Base-by-base conservation (phyloP, 2,329 filamentous ascomycete species). In the Elsinoe arachidis region DNA sequence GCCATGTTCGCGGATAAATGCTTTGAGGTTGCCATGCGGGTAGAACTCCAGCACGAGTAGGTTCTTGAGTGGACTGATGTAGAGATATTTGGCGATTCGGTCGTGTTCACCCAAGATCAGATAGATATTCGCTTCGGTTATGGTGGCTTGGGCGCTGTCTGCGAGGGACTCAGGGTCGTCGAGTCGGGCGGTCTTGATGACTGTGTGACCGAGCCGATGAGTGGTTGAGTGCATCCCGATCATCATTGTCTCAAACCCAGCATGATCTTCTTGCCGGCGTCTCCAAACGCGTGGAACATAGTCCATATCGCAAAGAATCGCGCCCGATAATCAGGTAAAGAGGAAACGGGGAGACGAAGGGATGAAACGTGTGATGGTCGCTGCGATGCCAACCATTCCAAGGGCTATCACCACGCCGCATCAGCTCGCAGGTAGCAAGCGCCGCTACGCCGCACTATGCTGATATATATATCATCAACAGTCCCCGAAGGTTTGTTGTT, bases 61-160 rank as follows among this genome's bases (percentile, higher is more conserved):
- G 17, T 43, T 43, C 4, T 43, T 21, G 39, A 43, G n/a, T 4
- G 43, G 35, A 35, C 41, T 35, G 33, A 57, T 59, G 33, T 54
- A 59, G 2, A 60, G 10, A n/a, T 44, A 57, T 14, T 60, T 39
- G 2, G 57, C 53, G 43, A 58, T 60, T 5, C 55, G 57, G 17
- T 30, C 34, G 35, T 60, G 57, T 43, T 53, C 35, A 6, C 51
- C 52, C 14, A 60, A 53, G 15, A 59, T 60, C 7, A 26, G 52
- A 49, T 60, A 60, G 10, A 60, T 26, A 39, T 49, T 41, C 3
- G 59, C 57, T 56, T 60, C 57, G n/a, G 19, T 59, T 7, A 23
- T 17, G 17, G 43, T 57, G 5, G 57, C 53, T 19, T 57, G 19
- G 23, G 51, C 33, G 38, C 56, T 60, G n/a, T 39, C 14, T 38